Base-by-base conservation (phyloP, 2,329 filamentous ascomycete genomes). In the Pseudocercospora fijiensis region DNA sequence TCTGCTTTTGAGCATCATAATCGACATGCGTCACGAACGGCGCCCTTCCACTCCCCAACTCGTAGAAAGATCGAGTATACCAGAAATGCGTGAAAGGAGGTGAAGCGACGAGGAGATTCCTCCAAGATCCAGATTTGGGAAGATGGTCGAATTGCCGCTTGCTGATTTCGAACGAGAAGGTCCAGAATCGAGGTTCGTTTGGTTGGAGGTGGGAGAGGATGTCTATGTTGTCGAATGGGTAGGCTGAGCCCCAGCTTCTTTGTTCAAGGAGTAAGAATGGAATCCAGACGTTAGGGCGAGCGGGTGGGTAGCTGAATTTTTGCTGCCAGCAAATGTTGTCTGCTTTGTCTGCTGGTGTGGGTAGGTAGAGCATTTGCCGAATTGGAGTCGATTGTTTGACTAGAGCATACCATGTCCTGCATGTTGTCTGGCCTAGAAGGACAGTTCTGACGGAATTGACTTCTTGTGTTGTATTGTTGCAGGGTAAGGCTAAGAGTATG, bases 1-100 rank as follows among this genome's bases (percentile, higher is more conserved):
- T 71, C 57, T 64, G 53, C 18, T 60, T 10, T 49, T 45, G 47
- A 13, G 64, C 7, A 61, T 68, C 63, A 60, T 69, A 70, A 57
- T 71, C 68, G 22, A 68, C 30, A 57, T 69, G 63, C 58, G 67
- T 69, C 13, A 71, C 68, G 49, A 71, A 71, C 7, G 68, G 68
- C 30, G 69, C 69, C 16, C 69, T 47, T 18, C 67, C 68, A 45
- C 60, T 65, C 1, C 69, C 69, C 18, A 70, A 56, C 52, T 71
- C 69, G 43, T 71, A 71, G 41, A 70, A 65, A 20, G 60, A 67
- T n/a, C 68, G 57, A 1, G 66, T 68, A 58, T 61, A 70, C 68
- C 68, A 70, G 33, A 71, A 65, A 45, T 64, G 45, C 5, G 53
- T 63, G 28, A 70, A 71, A 3, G 67, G 68, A 6, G 69, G 64